Evolutionary conservation across 2,329 filamentous ascomycete species (phyloP).

Genomic region (Aspergillus aculeatus): DNA sequence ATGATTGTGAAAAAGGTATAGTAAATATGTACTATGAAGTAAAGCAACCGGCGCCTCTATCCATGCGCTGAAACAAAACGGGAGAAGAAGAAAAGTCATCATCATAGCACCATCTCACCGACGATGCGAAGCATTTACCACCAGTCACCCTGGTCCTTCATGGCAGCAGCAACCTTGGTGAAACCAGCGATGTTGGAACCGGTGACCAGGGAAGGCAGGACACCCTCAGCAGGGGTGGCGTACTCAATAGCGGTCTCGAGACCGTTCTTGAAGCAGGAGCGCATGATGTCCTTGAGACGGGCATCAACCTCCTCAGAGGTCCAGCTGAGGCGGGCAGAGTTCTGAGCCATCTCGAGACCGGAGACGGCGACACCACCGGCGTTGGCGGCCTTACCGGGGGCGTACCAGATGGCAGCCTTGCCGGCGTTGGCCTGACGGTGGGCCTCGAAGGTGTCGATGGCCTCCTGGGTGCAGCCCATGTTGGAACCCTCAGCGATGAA

Average conservation of each 20-base stretch:
- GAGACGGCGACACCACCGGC: constrained; percentile 96
- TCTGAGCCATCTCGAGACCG: constrained; percentile 98
- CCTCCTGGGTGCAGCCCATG: constrained; percentile 97
- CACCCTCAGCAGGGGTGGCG: constrained; percentile 72
- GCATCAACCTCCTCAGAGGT: constrained; percentile 84
- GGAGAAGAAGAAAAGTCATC: constrained; percentile 17
- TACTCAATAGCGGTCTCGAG: constrained; percentile 88
- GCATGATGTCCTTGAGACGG: constrained; percentile 93
- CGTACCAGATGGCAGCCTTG: constrained; percentile 81
- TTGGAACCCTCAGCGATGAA: constrained; percentile 97
- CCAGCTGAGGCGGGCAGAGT: constrained; percentile 84
- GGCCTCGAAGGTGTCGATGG: constrained; percentile 89
- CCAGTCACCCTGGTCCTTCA: constrained; percentile 97
- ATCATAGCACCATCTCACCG: constrained; percentile 12
- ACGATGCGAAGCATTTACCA: constrained; percentile 48
- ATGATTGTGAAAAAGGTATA: constrained; percentile 1
- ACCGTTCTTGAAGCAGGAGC: constrained; percentile 85
- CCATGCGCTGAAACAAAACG: constrained; percentile 24
- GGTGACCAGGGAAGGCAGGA: constrained; percentile 85
- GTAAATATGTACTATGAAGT: constrained; percentile 4
- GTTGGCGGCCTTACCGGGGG: constrained; percentile 94
- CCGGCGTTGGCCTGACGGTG: constrained; percentile 65
- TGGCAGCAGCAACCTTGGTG: constrained; percentile 90
- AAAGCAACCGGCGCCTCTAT: constrained; percentile 36
- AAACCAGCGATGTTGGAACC: constrained; percentile 98